Evolutionary conservation across 2,329 filamentous ascomycete genomes (phyloP), one percentile per base, ranked within the genome.

Genomic region (Nothophaeocryptopus gaeumannii): DNA sequence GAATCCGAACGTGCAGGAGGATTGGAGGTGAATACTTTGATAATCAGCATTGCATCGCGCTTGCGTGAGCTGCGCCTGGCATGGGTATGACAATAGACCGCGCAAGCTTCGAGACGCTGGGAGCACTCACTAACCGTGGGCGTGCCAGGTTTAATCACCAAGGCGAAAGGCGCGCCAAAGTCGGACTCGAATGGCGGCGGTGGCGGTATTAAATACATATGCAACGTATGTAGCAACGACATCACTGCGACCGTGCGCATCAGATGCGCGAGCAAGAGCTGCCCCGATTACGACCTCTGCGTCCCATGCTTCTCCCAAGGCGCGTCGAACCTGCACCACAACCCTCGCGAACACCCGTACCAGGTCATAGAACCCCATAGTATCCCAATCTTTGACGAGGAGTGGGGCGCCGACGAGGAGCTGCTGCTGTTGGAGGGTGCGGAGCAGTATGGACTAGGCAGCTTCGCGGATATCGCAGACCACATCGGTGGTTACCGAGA

Each of bases 391-490:
- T 99, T 95, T 64, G 86, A 91, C 59, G 81, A 83, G 50, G 91
- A 96, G 65, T 99, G 93, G 93, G 93, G 93, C 45, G 93, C 93
- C 16, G 93, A 99, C 67, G 93, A 99, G 68, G 93, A 99, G 70
- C 73, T 97, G n/a, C 74, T 97, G 5, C 74, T 99, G 45, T 73
- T 99, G 0, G 93, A 99, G 72, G 93, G 93, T 15, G 90, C 89
- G 9, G 93, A 99, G 70, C 95, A 89, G 50, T 99, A 99, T 67
- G 93, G 93, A 0, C 76, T 99, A 42, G 93, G 93, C 2, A 97
- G 92, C 15, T 99, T 93, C 92, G 89, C 91, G 34, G 93, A 99
- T 65, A 95, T 99, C 55, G 91, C 93, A 33, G 92, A 99, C 69
- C 93, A 99, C 69, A 97, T 99, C 62, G 93, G 93, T 44, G 93